phyloP scores from a whole-genome alignment of 192 early-diverging fungal species.

The Backusella circina region DNA sequence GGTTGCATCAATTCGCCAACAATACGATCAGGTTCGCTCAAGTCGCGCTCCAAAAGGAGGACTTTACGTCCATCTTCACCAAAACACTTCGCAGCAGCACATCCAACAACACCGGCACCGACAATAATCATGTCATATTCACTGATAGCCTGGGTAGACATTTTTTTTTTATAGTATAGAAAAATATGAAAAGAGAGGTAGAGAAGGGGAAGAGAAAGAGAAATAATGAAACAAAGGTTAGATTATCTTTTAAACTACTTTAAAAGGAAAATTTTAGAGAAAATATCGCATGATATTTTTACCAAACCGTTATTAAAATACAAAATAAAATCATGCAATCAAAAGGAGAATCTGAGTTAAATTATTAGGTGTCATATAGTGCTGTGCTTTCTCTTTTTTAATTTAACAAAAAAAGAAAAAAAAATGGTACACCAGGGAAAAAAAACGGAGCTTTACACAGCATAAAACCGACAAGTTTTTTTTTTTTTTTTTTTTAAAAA shows the following conservation, averaged over 20 bases:
- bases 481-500: background rate
- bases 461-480: background rate
- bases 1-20: constrained; percentile 98
- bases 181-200: background rate
- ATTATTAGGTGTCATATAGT: background rate
- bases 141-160: background rate
- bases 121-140: constrained; percentile 80
- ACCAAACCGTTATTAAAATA: background rate
- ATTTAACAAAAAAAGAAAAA: background rate
- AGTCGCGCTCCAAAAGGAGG: constrained; percentile 76
- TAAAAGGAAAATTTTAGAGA: background rate
- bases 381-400: background rate
- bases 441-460: background rate
- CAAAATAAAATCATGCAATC: background rate
- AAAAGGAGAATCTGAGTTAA: background rate
- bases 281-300: background rate
- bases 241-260: background rate
- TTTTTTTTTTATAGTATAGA: background rate
- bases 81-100: constrained; percentile 75
- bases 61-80: constrained; percentile 70
- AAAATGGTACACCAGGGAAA: background rate
- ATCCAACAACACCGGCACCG: constrained; percentile 90
- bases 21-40: constrained; percentile 92
- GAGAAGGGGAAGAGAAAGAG: background rate
- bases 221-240: background rate